These are phyloP conservation scores for Tephrocybe sp. DNA, from an alignment of 768 basidiomycete genomes.

Conservation along the genomic window DNA sequence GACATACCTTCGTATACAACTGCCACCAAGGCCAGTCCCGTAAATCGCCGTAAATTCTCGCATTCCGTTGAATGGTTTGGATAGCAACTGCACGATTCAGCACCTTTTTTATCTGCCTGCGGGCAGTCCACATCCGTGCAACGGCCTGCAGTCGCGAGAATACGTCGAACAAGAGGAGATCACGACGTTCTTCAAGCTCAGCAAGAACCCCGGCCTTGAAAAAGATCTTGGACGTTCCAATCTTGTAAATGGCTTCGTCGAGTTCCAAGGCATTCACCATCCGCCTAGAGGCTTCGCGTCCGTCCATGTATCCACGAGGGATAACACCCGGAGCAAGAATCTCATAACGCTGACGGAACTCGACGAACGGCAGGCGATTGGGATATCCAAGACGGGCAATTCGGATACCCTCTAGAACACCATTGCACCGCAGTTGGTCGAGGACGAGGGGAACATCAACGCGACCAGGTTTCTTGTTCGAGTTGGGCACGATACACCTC, in stretches of 20 bases:
- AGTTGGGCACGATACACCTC: conserved; percentile 96
- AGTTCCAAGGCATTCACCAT: conserved; percentile 91
- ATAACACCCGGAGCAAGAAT: conserved; percentile 92
- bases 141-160: conserved; percentile 88
- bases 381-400: conserved; percentile 98
- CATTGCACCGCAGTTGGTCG: conserved; percentile 96
- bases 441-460: conserved; percentile 94
- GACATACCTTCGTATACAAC: conserved; percentile 83
- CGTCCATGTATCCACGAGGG: conserved; percentile 96
- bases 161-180: conserved; percentile 83
- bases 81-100: conserved; percentile 90
- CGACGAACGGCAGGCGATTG: conserved; percentile 93
- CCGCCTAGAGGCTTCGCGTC: conserved; percentile 87
- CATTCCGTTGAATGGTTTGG: conserved; percentile 92
- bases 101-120: conserved; percentile 92
- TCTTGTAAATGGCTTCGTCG: conserved; percentile 80
- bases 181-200: conserved; percentile 91
- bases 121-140: conserved; percentile 81
- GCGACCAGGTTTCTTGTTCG: conserved; percentile 85
- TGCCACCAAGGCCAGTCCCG: conserved; percentile 99
- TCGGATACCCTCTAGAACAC: conserved; percentile 97
- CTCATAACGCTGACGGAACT: conserved; percentile 97
- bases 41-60: conserved; percentile 85
- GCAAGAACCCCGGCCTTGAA: conserved; percentile 98
- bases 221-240: conserved; percentile 97